These are phyloP conservation scores for Aspergillus cejpii DNA, from an alignment of 2,329 filamentous ascomycete genomes.

Conservation along the genomic window DNA sequence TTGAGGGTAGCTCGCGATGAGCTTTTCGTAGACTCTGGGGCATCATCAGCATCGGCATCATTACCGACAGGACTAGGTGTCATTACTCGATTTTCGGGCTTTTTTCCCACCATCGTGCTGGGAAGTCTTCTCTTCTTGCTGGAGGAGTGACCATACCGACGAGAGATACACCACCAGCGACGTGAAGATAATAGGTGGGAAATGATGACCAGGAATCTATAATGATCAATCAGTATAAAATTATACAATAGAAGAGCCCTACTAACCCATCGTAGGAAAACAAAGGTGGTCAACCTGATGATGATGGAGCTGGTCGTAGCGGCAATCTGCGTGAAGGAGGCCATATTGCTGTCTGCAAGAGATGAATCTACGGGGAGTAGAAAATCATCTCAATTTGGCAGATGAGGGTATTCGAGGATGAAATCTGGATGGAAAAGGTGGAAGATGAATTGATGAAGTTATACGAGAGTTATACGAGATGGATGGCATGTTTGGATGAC, in stretches of 20 bases:
- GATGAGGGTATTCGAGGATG: background rate
- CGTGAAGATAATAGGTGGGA: slow-evolving; percentile 35
- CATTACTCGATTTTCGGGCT: slow-evolving; percentile 5
- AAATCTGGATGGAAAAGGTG: background rate
- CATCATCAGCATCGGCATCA: background rate
- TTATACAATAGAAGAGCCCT: background rate
- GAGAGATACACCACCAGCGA: slow-evolving; percentile 43
- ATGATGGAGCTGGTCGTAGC: slow-evolving; percentile 34
- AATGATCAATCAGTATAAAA: background rate
- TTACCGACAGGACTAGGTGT: background rate
- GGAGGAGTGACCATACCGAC: slow-evolving; percentile 26
- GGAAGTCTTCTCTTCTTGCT: slow-evolving; percentile 4
- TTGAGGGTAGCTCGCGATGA: slow-evolving; percentile 42
- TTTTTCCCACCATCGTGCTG: slow-evolving; percentile 7
- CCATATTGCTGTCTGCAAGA: slow-evolving; percentile 26
- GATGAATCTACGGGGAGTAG: background rate
- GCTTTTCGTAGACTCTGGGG: background rate
- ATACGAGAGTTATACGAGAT: background rate
- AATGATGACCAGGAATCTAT: slow-evolving; percentile 37
- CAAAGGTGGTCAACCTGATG: slow-evolving; percentile 33
- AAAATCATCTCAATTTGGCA: background rate
- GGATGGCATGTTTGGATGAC: slow-evolving; percentile 4
- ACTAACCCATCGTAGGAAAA: slow-evolving; percentile 43
- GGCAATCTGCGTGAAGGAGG: slow-evolving; percentile 25
- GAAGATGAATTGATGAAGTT: background rate